Base-by-base conservation (phyloP, 305 asterid species). In the Striga hermonthica region DNA sequence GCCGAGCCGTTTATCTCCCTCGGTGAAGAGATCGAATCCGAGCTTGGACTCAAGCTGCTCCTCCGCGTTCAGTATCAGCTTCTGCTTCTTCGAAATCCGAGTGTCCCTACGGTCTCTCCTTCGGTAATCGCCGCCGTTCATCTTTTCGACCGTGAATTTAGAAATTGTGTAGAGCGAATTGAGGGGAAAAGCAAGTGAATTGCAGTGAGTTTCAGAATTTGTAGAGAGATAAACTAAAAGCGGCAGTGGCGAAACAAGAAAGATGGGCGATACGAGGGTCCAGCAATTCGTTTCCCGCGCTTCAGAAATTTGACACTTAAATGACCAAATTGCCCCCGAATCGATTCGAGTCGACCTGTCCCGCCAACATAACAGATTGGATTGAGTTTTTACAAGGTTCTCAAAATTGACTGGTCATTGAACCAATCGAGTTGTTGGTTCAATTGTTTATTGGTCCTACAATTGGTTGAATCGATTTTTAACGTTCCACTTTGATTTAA, bases 1-100 rank as follows among this genome's bases (percentile, higher is more conserved):
- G 31, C 98, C 98, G n/a, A 90, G 97, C 65, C 98, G 96, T 72
- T 81, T 93, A 45, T 93, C 96, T 11, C 98, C 98, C 71, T 88
- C 94, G 1, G 91, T 88, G 73, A 87, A 93, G 58, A 79, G 84
- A 80, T 84, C 84, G 57, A 75, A 90, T 0, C 97, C 99, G 54
- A 86, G 89, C 77, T 83, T 93, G 10, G 94, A 83, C 75, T 93
- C 97, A 53, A 90, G 94, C 77, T 90, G 91, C 86, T 93, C 99
- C 86, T 88, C 99, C 6, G 90, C 86, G 75, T 69, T 84, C 38
- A 90, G 82, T 43, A 82, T 82, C 45, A 84, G 85, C 80, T 89
- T 88, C 85, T 90, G 95, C 86, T 90, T 90, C 82, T 87, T 93
- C 34, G 98, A 87, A 68, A 90, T 86, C 67, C 96, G 84, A 50